Evolutionary conservation across 2,329 filamentous ascomycete genomes (phyloP), one percentile per base, ranked within the genome.

Genomic region (Ustilaginoidea virens): DNA sequence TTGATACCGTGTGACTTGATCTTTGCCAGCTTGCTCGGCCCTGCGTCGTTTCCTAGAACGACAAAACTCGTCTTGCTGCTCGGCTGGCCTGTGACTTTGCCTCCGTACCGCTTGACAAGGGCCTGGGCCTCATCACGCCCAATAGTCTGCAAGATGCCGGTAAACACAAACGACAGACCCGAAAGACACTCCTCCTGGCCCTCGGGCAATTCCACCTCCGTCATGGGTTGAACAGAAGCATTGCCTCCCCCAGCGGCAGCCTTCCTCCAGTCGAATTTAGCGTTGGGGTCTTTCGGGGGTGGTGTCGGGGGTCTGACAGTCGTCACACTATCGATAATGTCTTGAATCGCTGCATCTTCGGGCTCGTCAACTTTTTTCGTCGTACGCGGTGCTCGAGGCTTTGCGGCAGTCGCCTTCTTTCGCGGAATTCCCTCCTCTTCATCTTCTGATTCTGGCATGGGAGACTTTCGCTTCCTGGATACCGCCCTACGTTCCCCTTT

Each of bases 31-130:
- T 98, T 98, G 53, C 79, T 92, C 1, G 90, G 90, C 0, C 90
- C 90, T 15, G 92, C 90, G 50, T 96, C 90, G 16, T 68, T 69
- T 24, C 90, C 90, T 3, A 98, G 66, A 11, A 98, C 81, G 25
- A 98, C 85, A 47, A 83, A 98, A 45, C 69, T 90, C 1, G 92
- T 98, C 54, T 93, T 96, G 46, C 76, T 80, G 48, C 87, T 96
- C 13, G 92, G 90, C 5, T 73, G 76, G 7, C 62, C 64, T 7
- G 79, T 92, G 15, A 93, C 75, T 54, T 93, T 96, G 30, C 90
- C 90, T 23, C 90, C 92, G 49, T 94, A 92, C 36, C 77, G 74
- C 52, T 98, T 98, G 32, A 96, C 82, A 12, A 98, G 61, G 24
- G 69, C 74, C 39, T 86, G 77, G 2, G 73, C 87, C 42, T 93